Conservation (phyloP, 176 grass and related monocot genomes). For the Hyparrhenia diplandra region DNA sequence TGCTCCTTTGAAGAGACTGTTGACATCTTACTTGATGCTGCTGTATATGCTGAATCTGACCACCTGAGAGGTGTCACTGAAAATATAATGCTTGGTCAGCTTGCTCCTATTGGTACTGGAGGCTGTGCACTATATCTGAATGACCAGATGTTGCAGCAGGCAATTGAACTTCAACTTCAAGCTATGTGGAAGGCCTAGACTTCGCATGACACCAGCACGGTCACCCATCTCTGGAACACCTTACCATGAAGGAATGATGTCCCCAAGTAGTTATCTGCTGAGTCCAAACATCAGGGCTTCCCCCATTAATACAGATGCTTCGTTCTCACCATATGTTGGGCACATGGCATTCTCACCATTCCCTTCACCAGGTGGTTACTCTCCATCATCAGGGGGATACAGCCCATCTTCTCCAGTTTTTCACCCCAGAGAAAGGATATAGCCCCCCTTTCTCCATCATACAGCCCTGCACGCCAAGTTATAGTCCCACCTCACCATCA, state of each 20-base stretch:
- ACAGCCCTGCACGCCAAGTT: slow-evolving; percentile 48
- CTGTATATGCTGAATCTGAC: slow-evolving; percentile 92
- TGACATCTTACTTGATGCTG: slow-evolving; percentile 89
- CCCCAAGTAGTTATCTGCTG: slow-evolving; percentile 80
- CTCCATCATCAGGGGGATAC: slow-evolving; percentile 70
- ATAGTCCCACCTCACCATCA: slow-evolving; percentile 57
- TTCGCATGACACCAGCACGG: slow-evolving; percentile 74
- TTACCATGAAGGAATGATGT: slow-evolving; percentile 97
- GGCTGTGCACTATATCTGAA: slow-evolving; percentile 82
- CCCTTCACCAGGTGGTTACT: slow-evolving; percentile 76
- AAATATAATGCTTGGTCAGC: slow-evolving; percentile 95
- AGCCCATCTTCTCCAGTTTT: slow-evolving; percentile 64
- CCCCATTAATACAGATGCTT: slow-evolving; percentile 77
- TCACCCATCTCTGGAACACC: slow-evolving; percentile 80
- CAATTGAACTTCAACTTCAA: slow-evolving; percentile 94
- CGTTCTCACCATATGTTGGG: slow-evolving; percentile 92
- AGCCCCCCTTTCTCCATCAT: slow-evolving; percentile 57
- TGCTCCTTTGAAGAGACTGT: slow-evolving; percentile 94
- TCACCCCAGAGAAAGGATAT: slow-evolving; percentile 57
- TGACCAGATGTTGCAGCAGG: slow-evolving; percentile 89
- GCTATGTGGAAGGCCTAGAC: slow-evolving; percentile 71
- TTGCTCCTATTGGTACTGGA: slow-evolving; percentile 89
- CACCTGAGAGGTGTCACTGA: slow-evolving; percentile 87
- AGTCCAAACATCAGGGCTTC: slow-evolving; percentile 90
- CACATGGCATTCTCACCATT: slow-evolving; percentile 84